Evolutionary conservation across 805 yeast species (phyloP).

Genomic region (Wickerhamiella azyma): DNA sequence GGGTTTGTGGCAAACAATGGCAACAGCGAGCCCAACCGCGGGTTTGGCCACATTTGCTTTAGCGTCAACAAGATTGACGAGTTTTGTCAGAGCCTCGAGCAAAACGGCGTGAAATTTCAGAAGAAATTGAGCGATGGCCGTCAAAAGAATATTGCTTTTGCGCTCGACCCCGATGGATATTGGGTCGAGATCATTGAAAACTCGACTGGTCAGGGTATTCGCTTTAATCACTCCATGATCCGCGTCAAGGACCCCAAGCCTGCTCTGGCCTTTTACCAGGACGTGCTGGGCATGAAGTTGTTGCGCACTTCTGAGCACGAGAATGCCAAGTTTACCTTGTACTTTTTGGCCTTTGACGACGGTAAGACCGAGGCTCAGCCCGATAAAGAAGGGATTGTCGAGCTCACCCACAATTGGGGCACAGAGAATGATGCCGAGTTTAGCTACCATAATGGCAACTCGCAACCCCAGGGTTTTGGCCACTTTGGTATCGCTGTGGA

Average conservation of each 20-base stretch:
- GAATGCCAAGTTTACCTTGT: slow-evolving; percentile 68
- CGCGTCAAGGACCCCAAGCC: slow-evolving; percentile 73
- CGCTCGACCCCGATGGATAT: slow-evolving; percentile 89
- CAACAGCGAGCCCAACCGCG: slow-evolving; percentile 69
- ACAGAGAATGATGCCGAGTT: slow-evolving; percentile 69
- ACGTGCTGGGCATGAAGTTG: slow-evolving; percentile 69
- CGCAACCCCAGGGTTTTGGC: slow-evolving; percentile 68
- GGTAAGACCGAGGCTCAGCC: slow-evolving; percentile 21
- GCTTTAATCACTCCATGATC: slow-evolving; percentile 83
- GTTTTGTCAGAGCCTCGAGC: slow-evolving; percentile 45
- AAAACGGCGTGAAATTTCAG: slow-evolving; percentile 57
- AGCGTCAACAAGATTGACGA: slow-evolving; percentile 66
- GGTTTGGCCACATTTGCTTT: slow-evolving; percentile 89
- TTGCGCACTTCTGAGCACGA: slow-evolving; percentile 42
- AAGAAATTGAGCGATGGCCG: slow-evolving; percentile 82
- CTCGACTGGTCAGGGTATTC: slow-evolving; percentile 19
- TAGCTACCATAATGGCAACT: slow-evolving; percentile 74
- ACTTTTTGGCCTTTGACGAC: slow-evolving; percentile 64
- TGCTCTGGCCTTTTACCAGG: slow-evolving; percentile 65
- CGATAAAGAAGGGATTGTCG: slow-evolving; percentile 56
- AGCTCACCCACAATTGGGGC: slow-evolving; percentile 92
- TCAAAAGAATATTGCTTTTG: slow-evolving; percentile 87
- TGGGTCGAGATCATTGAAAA: slow-evolving; percentile 85
- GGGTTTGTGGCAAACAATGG: slow-evolving; percentile 59
- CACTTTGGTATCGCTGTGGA: slow-evolving; percentile 69